These are phyloP conservation scores for Epichloe aotearoae DNA, from an alignment of 2,329 filamentous ascomycete species.

Conservation along the genomic window DNA sequence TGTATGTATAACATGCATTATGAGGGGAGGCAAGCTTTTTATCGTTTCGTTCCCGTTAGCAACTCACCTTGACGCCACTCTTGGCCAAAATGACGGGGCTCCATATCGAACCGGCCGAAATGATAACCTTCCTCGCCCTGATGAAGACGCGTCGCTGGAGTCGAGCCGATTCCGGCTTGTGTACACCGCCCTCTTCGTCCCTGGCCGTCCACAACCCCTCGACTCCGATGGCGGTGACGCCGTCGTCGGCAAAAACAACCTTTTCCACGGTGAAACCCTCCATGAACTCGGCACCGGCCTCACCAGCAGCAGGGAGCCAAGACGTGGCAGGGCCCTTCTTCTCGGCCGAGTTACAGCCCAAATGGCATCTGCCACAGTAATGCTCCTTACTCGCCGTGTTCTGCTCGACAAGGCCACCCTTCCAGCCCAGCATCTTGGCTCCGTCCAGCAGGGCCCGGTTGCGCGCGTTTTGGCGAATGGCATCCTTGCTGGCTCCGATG, in stretches of 20 bases:
- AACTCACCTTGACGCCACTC: slow-evolving; percentile 55
- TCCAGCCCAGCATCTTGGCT: slow-evolving; percentile 58
- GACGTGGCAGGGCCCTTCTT: slow-evolving; percentile 70
- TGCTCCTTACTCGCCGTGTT: slow-evolving; percentile 66
- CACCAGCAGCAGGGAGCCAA: slow-evolving; percentile 68
- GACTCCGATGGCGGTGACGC: slow-evolving; percentile 53
- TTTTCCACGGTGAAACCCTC: slow-evolving; percentile 66
- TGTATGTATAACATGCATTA: no score
- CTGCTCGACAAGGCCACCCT: slow-evolving; percentile 56
- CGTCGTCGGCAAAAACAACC: slow-evolving; percentile 51
- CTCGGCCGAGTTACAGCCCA: slow-evolving; percentile 50
- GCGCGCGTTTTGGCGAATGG: slow-evolving; percentile 58
- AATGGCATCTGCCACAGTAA: slow-evolving; percentile 53
- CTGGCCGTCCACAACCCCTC: slow-evolving; percentile 63
- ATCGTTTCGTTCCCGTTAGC: not conserved
- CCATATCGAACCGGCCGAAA: slow-evolving; percentile 65
- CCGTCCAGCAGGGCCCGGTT: slow-evolving; percentile 67
- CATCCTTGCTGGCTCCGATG: slow-evolving; percentile 59
- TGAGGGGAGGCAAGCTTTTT: no score
- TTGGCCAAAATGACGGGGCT: slow-evolving; percentile 64
- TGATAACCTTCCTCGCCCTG: slow-evolving; percentile 66
- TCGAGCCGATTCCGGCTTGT: slow-evolving; percentile 33
- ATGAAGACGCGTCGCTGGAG: slow-evolving; percentile 51
- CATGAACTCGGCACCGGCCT: slow-evolving; percentile 65
- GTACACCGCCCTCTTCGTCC: slow-evolving; percentile 46